phyloP scores from a whole-genome alignment of 164 flowering plant species.

The Dillenia turbinata region DNA sequence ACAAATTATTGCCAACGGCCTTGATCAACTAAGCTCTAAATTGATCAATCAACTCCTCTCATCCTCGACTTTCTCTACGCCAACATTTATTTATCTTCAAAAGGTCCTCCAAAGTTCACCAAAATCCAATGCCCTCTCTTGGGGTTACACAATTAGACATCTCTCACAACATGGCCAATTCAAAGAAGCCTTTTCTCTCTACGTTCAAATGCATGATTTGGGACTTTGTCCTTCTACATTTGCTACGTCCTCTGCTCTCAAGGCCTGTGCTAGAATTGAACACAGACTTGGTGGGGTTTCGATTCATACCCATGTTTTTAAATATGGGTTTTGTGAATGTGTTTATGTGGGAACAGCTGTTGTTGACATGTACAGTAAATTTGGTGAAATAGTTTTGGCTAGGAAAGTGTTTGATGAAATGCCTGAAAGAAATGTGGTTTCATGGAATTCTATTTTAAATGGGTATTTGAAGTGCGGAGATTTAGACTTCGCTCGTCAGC shows the following conservation, averaged over 20 bases:
- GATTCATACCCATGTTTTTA: slow-evolving; percentile 30
- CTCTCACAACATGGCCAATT: slow-evolving; percentile 26
- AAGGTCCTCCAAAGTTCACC: slow-evolving; percentile 17
- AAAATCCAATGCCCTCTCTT: slow-evolving; percentile 13
- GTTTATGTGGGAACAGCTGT: slow-evolving; percentile 38
- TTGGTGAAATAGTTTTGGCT: slow-evolving; percentile 29
- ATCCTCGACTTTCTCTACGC: neutral
- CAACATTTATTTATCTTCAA: slow-evolving; percentile 4
- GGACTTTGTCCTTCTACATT: slow-evolving; percentile 18
- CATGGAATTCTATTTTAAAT: slow-evolving; percentile 40
- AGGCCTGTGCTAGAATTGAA: slow-evolving; percentile 28
- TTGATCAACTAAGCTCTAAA: slow-evolving; percentile 6
- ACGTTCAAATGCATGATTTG: slow-evolving; percentile 16
- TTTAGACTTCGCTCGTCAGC: slow-evolving; percentile 16
- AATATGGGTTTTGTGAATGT: slow-evolving; percentile 21
- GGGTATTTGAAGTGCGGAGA: slow-evolving; percentile 34
- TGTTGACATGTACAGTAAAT: slow-evolving; percentile 34
- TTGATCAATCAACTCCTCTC: slow-evolving; percentile 10
- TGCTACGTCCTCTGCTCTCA: slow-evolving; percentile 30
- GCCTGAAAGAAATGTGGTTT: slow-evolving; percentile 30
- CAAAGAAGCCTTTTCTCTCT: slow-evolving; percentile 25
- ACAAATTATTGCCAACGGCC: slow-evolving; percentile 14
- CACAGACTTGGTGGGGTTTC: slow-evolving; percentile 14
- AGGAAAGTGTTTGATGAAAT: slow-evolving; percentile 36
- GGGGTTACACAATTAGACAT: slow-evolving; percentile 21